Evolutionary conservation across 1,284 basidiomycete genomes (phyloP), one percentile per base, ranked within the genome.

Genomic region (Fomitiporia mediterranea): DNA sequence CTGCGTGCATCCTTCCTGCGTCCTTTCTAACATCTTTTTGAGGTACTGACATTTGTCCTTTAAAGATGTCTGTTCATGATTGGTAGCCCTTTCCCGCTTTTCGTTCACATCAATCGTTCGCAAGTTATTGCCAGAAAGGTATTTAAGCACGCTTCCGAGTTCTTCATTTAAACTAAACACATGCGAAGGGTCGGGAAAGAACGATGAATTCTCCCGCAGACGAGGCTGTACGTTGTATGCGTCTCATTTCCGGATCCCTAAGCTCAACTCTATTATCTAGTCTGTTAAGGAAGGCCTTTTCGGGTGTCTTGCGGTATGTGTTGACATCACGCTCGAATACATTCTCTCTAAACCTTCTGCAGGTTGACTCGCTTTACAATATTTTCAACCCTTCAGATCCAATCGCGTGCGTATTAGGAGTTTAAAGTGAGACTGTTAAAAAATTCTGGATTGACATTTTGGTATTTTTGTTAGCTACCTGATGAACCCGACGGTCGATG

Each of bases 331-430:
- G 15, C 30, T 21, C 25, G 23, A 6, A 40, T 21, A 11, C 32
- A 1, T 19, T 48, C 39, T 39, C 13, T 21, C 9, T 34, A 19
- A 13, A 9, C n/a, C 9, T 35, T n/a, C 21, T 17, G 43, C 13
- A 64, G 63, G 58, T 74, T 9, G 75, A 79, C 56, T 65, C 67
- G 4, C 61, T 74, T 15, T 76, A 78, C 66, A 80, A 80, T 64
- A 70, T 79, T 44, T 77, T 77, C 63, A 73, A 78, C 61, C 69
- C 68, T 27, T 74, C 76, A 28, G 78, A 81, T 62, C 78, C 78
- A 0, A 72, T 80, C 39, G 75, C 74, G 64, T 70, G 60, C 37
- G 64, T 61, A 30, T 17, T 13, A 11, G 7, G 9, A 46, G 13
- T 34, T 34, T 34, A 34, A 13, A 34, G 4, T 4, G 25, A 11